phyloP scores from a whole-genome alignment of 176 grass and related monocot genomes.

The Oryza brachyantha region DNA sequence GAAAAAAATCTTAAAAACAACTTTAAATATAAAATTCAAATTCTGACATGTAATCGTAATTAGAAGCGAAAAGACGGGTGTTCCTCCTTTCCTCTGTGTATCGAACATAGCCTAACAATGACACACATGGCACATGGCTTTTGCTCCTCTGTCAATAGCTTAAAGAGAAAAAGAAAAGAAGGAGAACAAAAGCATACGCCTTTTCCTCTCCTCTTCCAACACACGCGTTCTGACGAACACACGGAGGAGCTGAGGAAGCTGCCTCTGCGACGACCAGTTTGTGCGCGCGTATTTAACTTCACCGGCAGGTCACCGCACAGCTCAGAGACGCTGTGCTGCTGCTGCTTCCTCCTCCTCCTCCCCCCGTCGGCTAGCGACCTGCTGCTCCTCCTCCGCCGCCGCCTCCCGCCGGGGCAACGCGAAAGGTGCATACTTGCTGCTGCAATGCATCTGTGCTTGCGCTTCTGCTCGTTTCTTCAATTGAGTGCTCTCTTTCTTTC shows the following conservation, averaged over 20 bases:
- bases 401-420: neutral
- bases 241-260: neutral
- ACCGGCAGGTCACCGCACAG: slow-evolving; percentile 39
- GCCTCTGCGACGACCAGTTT: slow-evolving; percentile 3
- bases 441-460: neutral
- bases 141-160: neutral
- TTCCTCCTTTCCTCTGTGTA: too few species aligned
- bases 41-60: too few species aligned
- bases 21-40: too few species aligned
- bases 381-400: neutral
- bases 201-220: neutral
- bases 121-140: neutral
- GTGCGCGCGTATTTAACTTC: slow-evolving; percentile 22
- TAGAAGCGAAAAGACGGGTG: too few species aligned
- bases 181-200: neutral
- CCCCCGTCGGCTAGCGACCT: neutral
- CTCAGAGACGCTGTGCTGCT: slow-evolving; percentile 15
- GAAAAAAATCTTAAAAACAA: too few species aligned
- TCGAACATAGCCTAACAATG: too few species aligned
- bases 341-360: neutral
- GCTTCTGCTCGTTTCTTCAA: slow-evolving; percentile 3
- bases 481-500: neutral
- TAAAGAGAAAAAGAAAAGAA: neutral
- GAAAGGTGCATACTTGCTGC: too few species aligned
- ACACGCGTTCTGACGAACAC: slow-evolving; percentile 32